Evolutionary conservation across 139 green algal genomes (phyloP), one percentile per base, ranked within the genome.

Genomic region (Zygnema cylindricum): DNA sequence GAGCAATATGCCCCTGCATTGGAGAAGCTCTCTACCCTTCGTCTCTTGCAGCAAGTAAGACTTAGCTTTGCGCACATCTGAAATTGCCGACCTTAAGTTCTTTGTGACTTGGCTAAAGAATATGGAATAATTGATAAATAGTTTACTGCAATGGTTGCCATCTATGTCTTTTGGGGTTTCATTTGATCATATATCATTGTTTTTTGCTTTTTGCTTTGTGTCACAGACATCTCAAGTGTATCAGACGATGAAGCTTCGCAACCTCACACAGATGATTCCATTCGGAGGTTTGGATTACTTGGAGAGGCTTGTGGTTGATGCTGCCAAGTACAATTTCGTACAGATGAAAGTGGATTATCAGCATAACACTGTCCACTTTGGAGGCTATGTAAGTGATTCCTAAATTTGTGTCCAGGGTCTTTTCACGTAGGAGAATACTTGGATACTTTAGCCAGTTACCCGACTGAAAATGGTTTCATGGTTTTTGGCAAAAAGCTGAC

Each of bases 31-130:
- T 94, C 96, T 1, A 93, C 98, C 69, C 90, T 98, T 85, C 94
- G 95, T 36, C 94, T 97, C 92, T 88, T 99, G 69, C 95, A 97
- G 92, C 97, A 99, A 95, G 93, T 99, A 63, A 93, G 86, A n/a
- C n/a, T n/a, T n/a, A n/a, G n/a, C n/a, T n/a, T n/a, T n/a, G n/a
- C n/a, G n/a, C n/a, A n/a, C n/a, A n/a, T n/a, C n/a, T n/a, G n/a
- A n/a, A n/a, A n/a, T n/a, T n/a, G n/a, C n/a, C n/a, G n/a, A n/a
- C n/a, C n/a, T n/a, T n/a, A n/a, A n/a, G n/a, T n/a, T n/a, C n/a
- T n/a, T n/a, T n/a, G n/a, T n/a, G n/a, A n/a, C n/a, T n/a, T n/a
- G n/a, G n/a, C n/a, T n/a, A n/a, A n/a, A n/a, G n/a, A n/a, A n/a
- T n/a, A n/a, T n/a, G n/a, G n/a, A n/a, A n/a, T n/a, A n/a, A n/a